Evolutionary conservation across 2,329 filamentous ascomycete species (phyloP).

Genomic region (Trichoderma brevicompactum): DNA sequence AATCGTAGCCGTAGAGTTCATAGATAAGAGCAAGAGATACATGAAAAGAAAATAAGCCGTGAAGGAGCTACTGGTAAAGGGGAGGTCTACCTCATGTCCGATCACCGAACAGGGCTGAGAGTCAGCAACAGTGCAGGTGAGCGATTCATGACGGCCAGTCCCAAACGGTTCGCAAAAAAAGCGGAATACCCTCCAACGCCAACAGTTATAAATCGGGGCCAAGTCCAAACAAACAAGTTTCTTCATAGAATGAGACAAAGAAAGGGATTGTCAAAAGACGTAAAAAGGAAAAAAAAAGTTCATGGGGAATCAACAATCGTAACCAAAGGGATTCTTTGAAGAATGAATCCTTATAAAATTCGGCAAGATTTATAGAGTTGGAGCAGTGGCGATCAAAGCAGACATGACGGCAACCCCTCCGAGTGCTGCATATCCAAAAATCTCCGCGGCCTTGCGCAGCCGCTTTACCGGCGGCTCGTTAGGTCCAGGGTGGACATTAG

Average conservation of each 20-base stretch:
- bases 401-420: conserved; percentile 48
- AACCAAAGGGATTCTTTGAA: neutral
- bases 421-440: conserved; percentile 44
- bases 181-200: neutral
- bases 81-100: neutral
- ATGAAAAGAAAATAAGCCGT: conserved; percentile 1
- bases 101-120: neutral
- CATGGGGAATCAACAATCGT: neutral
- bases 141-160: neutral
- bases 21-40: conserved; percentile 9
- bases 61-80: neutral
- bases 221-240: neutral
- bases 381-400: conserved; percentile 47
- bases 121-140: neutral
- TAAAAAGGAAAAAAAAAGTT: neutral
- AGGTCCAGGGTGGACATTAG: neutral
- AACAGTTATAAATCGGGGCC: neutral
- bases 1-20: conserved; percentile 15
- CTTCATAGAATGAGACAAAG: neutral
- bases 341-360: neutral
- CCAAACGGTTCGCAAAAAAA: neutral
- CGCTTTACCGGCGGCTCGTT: conserved; percentile 38
- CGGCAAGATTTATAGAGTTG: conserved; percentile 32
- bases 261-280: neutral
- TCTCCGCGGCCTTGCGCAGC: conserved; percentile 43